phyloP scores from a whole-genome alignment of 306 rosid genomes.

The Gillenia trifoliata region DNA sequence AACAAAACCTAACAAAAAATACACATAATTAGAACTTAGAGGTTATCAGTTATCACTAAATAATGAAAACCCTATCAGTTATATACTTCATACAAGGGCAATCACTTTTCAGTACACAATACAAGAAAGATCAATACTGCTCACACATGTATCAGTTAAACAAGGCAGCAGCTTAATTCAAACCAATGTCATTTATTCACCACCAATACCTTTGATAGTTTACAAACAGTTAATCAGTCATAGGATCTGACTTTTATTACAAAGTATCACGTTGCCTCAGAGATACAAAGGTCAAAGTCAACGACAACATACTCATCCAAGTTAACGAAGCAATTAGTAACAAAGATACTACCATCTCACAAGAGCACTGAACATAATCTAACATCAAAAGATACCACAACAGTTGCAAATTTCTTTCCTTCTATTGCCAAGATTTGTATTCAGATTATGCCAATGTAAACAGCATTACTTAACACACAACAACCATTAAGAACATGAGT shows the following conservation, averaged over 20 bases:
- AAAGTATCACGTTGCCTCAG: background rate
- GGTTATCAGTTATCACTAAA: background rate
- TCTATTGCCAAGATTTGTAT: background rate
- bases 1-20: background rate
- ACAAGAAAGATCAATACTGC: background rate
- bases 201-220: background rate
- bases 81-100: background rate
- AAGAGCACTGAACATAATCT: background rate
- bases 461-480: slow-evolving; percentile 16
- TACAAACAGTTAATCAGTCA: background rate
- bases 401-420: background rate
- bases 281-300: background rate
- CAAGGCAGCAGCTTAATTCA: background rate
- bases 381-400: background rate
- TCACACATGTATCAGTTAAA: background rate
- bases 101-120: background rate
- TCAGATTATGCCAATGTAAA: background rate
- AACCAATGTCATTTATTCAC: background rate
- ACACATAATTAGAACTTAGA: background rate
- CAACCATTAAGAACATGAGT: slow-evolving; percentile 15
- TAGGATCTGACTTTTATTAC: background rate
- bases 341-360: background rate
- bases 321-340: background rate
- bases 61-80: background rate
- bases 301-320: background rate